A percentile compares a stretch with the other conserved stretches of the same genome.
Evolutionary conservation across 495 filamentous ascomycete genomes (phyloP).

Genomic region (Hypomontagnella monticulosa): DNA sequence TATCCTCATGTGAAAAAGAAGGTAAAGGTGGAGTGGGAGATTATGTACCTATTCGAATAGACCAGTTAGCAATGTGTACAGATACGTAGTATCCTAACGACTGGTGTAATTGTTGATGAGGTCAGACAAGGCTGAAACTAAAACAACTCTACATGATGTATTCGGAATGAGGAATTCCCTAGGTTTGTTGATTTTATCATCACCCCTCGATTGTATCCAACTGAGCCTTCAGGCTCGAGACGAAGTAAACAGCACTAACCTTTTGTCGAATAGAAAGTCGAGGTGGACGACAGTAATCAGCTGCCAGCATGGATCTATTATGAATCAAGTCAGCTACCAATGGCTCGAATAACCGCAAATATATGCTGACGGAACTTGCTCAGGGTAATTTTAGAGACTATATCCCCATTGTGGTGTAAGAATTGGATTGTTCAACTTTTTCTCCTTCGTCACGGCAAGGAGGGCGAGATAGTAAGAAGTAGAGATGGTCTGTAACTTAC

Average conservation of each 20-base stretch:
- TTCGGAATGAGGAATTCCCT: constrained; percentile 99
- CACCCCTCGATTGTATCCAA: constrained; percentile 66
- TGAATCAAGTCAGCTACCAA: constrained; percentile 12
- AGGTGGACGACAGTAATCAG: background rate
- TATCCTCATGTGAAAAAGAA: constrained; percentile 76
- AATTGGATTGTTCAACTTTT: constrained; percentile 81
- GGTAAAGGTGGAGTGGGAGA: constrained; percentile 26
- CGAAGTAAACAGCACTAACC: constrained; percentile 32
- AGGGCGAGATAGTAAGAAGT: constrained; percentile 14
- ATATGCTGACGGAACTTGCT: constrained; percentile 50
- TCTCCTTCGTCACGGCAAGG: constrained; percentile 62
- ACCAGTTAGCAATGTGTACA: constrained; percentile 51
- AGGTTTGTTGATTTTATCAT: constrained; percentile 78
- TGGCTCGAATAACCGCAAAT: background rate
- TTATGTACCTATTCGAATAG: constrained; percentile 64
- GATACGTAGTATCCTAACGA: constrained; percentile 39
- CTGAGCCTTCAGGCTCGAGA: constrained; percentile 15
- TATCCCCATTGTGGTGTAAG: constrained; percentile 77
- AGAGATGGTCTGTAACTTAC: constrained; percentile 30
- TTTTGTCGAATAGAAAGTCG: constrained; percentile 16
- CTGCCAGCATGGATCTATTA: constrained; percentile 7
- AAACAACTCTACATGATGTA: constrained; percentile 84
- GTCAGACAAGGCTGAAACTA: constrained; percentile 99
- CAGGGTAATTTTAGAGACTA: constrained; percentile 76
- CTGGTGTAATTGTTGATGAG: constrained; percentile 39